A percentile compares a stretch with the other conserved stretches of the same genome.
These are phyloP conservation scores for Mariannaea elegans DNA, from an alignment of 2,329 filamentous ascomycete genomes.

Conservation along the genomic window DNA sequence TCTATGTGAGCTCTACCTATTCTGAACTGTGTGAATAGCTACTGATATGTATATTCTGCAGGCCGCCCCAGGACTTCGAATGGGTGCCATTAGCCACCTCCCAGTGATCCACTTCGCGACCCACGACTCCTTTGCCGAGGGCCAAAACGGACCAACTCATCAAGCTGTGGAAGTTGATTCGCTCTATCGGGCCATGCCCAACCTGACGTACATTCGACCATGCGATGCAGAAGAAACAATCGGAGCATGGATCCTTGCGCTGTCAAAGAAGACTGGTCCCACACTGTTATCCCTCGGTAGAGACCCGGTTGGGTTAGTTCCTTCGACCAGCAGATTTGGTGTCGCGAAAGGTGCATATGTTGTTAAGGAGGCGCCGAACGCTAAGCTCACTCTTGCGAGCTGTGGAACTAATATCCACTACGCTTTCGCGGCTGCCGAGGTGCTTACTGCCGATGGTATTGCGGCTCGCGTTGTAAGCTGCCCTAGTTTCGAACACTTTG, in stretches of 20 bases:
- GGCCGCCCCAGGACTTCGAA: slow-evolving; percentile 53
- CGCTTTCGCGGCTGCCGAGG: slow-evolving; percentile 49
- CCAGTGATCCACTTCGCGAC: slow-evolving; percentile 62
- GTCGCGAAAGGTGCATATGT: slow-evolving; percentile 47
- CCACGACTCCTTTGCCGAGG: slow-evolving; percentile 62
- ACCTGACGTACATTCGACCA: slow-evolving; percentile 62
- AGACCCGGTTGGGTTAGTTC: slow-evolving; percentile 43
- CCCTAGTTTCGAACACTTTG: slow-evolving; percentile 51
- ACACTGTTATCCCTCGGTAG: slow-evolving; percentile 47
- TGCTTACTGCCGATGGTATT: slow-evolving; percentile 47
- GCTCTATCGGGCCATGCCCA: slow-evolving; percentile 64
- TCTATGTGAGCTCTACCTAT: slow-evolving; percentile 31
- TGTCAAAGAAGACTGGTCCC: slow-evolving; percentile 12
- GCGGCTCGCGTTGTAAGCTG: slow-evolving; percentile 49
- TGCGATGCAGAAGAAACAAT: slow-evolving; percentile 61
- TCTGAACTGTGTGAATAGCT: background rate
- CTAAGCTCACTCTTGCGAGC: slow-evolving; percentile 41
- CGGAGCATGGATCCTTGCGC: slow-evolving; percentile 50
- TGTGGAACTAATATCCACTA: slow-evolving; percentile 44
- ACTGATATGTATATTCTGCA: slow-evolving; percentile 1
- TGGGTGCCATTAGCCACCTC: slow-evolving; percentile 60
- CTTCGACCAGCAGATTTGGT: slow-evolving; percentile 36
- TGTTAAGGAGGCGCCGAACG: slow-evolving; percentile 36
- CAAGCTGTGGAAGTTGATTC: slow-evolving; percentile 62
- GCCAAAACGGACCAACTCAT: slow-evolving; percentile 65